Conservation (phyloP, 2,329 filamentous ascomycete genomes). For the Chlorencoelia australis region DNA sequence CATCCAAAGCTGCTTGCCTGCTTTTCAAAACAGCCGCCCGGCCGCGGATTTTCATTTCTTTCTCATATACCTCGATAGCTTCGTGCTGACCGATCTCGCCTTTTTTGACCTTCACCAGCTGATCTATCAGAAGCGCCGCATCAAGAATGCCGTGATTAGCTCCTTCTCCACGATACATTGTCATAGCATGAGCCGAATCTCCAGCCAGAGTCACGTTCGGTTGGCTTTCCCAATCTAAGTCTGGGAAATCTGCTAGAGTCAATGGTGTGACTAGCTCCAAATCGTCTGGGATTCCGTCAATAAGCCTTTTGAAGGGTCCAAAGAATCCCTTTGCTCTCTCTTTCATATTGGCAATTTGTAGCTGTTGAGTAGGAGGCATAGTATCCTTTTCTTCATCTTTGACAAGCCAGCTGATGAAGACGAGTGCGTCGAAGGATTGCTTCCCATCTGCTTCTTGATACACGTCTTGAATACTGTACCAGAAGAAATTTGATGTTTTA, state of each 20-base stretch:
- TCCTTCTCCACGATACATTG: slow-evolving; percentile 41
- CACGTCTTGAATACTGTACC: slow-evolving; percentile 36
- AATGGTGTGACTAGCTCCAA: slow-evolving; percentile 25
- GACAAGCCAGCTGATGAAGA: slow-evolving; percentile 38
- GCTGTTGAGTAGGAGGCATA: slow-evolving; percentile 25
- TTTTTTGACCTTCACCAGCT: slow-evolving; percentile 14
- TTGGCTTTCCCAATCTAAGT: slow-evolving; percentile 24
- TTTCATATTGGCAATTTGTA: slow-evolving; percentile 31
- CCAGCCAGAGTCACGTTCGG: slow-evolving; percentile 25
- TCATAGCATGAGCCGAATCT: slow-evolving; percentile 29
- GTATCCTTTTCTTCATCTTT: slow-evolving; percentile 24
- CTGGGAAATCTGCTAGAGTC: slow-evolving; percentile 27
- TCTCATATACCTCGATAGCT: slow-evolving; percentile 37
- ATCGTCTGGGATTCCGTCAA: slow-evolving; percentile 35
- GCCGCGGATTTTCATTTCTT: slow-evolving; percentile 33
- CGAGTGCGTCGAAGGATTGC: slow-evolving; percentile 33
- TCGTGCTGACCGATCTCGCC: slow-evolving; percentile 22
- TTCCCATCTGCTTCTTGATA: slow-evolving; percentile 27
- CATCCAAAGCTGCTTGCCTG: slow-evolving; percentile 43
- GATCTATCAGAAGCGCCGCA: slow-evolving; percentile 35
- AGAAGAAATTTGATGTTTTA: slow-evolving; percentile 38
- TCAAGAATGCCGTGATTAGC: slow-evolving; percentile 48
- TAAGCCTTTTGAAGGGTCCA: slow-evolving; percentile 33
- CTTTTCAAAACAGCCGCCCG: slow-evolving; percentile 39
- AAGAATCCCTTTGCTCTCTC: slow-evolving; percentile 29